phyloP scores from a whole-genome alignment of 306 rosid genomes.

The Vigna angularis region DNA sequence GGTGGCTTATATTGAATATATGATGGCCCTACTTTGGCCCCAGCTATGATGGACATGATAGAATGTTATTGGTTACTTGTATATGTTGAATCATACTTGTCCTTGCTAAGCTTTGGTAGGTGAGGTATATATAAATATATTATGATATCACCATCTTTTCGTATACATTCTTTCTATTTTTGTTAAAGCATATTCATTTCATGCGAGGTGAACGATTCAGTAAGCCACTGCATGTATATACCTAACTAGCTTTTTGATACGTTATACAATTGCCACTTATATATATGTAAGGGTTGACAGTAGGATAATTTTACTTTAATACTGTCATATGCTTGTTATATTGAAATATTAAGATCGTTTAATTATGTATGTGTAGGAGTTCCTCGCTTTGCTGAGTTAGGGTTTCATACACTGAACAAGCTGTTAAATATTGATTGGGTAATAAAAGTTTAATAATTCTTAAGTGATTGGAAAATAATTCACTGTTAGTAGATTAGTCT shows the following conservation, averaged over 20 bases:
- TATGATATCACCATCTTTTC: constrained; percentile 3
- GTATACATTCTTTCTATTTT: constrained; percentile 21
- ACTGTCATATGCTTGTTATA: neutral
- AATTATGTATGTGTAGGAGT: too few relatives aligned
- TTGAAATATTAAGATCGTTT: neutral
- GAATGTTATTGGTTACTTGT: constrained; percentile 34
- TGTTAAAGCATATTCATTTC: constrained; percentile 22
- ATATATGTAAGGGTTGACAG: too few relatives aligned
- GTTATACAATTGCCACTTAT: neutral
- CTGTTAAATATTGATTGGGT: too few relatives aligned
- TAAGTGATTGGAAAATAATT: too few relatives aligned
- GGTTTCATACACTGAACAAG: too few relatives aligned
- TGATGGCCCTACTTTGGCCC: constrained; percentile 38
- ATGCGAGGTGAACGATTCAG: neutral
- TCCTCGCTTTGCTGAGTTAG: too few relatives aligned
- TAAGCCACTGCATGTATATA: constrained; percentile 4
- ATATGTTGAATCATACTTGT: constrained; percentile 44
- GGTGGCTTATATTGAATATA: constrained; percentile 12
- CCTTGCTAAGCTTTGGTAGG: constrained; percentile 44
- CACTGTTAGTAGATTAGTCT: too few relatives aligned
- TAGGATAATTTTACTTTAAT: neutral
- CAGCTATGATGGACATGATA: constrained; percentile 45
- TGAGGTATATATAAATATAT: constrained; percentile 5
- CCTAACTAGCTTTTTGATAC: neutral
- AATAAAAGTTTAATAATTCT: too few relatives aligned